These are phyloP conservation scores for Hygrophorus russula DNA, from an alignment of 768 basidiomycete species.

Conservation along the genomic window DNA sequence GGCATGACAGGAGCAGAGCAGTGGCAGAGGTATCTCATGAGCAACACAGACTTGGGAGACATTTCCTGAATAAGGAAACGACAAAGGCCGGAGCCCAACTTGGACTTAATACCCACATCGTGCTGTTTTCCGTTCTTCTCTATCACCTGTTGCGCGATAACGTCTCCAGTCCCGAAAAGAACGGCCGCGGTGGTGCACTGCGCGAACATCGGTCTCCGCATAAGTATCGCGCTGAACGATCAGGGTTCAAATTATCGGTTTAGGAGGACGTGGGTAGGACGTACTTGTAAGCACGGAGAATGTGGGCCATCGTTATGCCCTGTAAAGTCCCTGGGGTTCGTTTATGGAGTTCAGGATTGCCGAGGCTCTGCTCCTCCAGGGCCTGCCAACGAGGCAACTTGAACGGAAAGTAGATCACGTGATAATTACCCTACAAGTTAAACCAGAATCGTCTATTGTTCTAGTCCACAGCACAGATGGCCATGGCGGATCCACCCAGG, in stretches of 20 bases:
- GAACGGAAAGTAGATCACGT: too few species aligned
- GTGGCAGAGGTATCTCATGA: not conserved
- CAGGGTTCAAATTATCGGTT: not conserved
- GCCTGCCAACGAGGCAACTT: too few species aligned
- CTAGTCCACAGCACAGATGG: too few species aligned
- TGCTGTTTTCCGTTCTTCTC: conserved; percentile 64
- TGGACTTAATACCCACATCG: conserved; percentile 39
- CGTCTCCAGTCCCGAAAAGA: conserved; percentile 65
- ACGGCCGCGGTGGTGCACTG: conserved; percentile 56
- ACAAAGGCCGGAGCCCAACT: too few species aligned
- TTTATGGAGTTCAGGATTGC: too few species aligned
- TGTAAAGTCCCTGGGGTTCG: too few species aligned
- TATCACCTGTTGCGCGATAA: conserved; percentile 80
- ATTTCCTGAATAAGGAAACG: too few species aligned
- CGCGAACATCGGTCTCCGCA: conserved; percentile 49
- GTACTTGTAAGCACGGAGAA: conserved; percentile 29
- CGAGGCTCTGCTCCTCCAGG: too few species aligned
- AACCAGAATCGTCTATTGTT: too few species aligned
- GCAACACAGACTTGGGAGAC: not conserved
- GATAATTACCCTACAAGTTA: too few species aligned
- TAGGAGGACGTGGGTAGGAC: conserved; percentile 5
- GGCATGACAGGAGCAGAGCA: not conserved
- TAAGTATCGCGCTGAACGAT: conserved; percentile 37
- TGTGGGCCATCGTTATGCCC: too few species aligned
- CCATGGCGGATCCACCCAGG: too few species aligned